A percentile compares a stretch with the other conserved stretches of the same genome.
Evolutionary conservation across 768 basidiomycete species (phyloP).

Genomic region (Leccinum barrowsii): DNA sequence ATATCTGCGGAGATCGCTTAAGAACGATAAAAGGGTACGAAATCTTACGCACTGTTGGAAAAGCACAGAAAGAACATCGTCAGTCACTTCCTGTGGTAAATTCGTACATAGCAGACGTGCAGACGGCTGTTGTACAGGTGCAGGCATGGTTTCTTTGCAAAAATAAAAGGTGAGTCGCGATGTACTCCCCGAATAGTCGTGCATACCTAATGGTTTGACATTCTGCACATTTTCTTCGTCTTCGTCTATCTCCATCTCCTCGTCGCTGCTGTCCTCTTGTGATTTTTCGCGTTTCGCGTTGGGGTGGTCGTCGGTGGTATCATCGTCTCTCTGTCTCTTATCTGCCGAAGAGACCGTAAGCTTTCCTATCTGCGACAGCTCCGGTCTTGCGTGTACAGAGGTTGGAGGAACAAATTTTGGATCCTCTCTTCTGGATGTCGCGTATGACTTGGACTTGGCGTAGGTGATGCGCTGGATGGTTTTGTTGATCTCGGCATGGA

Average conservation of each 20-base stretch:
- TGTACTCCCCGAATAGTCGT: slow-evolving; percentile 7
- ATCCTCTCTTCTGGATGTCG: slow-evolving; percentile 75
- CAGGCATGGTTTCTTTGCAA: slow-evolving; percentile 39
- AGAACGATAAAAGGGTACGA: neutral
- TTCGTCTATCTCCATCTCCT: slow-evolving; percentile 94
- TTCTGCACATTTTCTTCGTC: slow-evolving; percentile 62
- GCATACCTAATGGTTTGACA: slow-evolving; percentile 46
- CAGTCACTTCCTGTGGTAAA: slow-evolving; percentile 86
- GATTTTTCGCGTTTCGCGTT: slow-evolving; percentile 67
- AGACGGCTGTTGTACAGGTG: slow-evolving; percentile 51
- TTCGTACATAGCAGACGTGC: slow-evolving; percentile 75
- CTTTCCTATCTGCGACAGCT: slow-evolving; percentile 40
- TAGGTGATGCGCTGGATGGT: slow-evolving; percentile 77
- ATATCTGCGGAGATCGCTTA: slow-evolving; percentile 49
- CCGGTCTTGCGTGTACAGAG: slow-evolving; percentile 54
- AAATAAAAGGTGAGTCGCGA: slow-evolving; percentile 14
- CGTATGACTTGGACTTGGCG: slow-evolving; percentile 85
- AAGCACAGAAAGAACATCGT: slow-evolving; percentile 79
- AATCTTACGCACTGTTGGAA: slow-evolving; percentile 80
- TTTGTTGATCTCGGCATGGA: slow-evolving; percentile 9
- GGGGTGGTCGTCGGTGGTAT: slow-evolving; percentile 48
- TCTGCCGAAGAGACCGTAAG: slow-evolving; percentile 36
- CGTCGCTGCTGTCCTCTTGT: slow-evolving; percentile 62
- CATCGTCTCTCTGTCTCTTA: slow-evolving; percentile 70
- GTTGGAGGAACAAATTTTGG: slow-evolving; percentile 76